Evolutionary conservation across 2,329 filamentous ascomycete genomes (phyloP).

Genomic region (Trichothecium sympodiale): DNA sequence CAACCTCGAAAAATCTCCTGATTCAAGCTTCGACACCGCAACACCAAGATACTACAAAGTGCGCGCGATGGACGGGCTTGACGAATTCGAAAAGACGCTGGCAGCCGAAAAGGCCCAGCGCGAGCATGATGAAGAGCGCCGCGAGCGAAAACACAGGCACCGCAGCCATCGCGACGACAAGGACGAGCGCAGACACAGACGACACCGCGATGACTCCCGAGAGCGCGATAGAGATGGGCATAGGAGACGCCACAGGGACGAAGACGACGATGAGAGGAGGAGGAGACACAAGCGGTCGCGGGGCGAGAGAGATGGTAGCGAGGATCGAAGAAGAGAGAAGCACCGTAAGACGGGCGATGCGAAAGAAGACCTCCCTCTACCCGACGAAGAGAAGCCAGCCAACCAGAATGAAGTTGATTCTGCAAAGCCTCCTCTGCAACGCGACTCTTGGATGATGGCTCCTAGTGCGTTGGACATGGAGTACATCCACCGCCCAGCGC

Average conservation of each 20-base stretch:
- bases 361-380: slow-evolving; percentile 39
- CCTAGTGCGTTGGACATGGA: slow-evolving; percentile 76
- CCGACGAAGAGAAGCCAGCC: slow-evolving; percentile 34
- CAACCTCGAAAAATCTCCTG: too few species aligned
- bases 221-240: slow-evolving; percentile 14
- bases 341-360: slow-evolving; percentile 30
- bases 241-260: slow-evolving; percentile 18
- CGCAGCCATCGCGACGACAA: slow-evolving; percentile 30
- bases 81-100: slow-evolving; percentile 69
- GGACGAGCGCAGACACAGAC: slow-evolving; percentile 14
- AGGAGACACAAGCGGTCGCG: slow-evolving; percentile 53
- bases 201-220: slow-evolving; percentile 6
- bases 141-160: slow-evolving; percentile 30
- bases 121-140: slow-evolving; percentile 33
- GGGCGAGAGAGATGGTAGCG: slow-evolving; percentile 34
- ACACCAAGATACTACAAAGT: neutral
- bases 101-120: slow-evolving; percentile 50
- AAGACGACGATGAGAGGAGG: slow-evolving; percentile 36
- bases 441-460: slow-evolving; percentile 92
- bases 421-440: slow-evolving; percentile 32
- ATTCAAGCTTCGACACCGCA: too few species aligned
- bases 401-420: slow-evolving; percentile 13
- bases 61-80: slow-evolving; percentile 38
- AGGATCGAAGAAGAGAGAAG: slow-evolving; percentile 8
- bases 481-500: slow-evolving; percentile 51